phyloP scores from a whole-genome alignment of 73 alveolate species.

The Paramecium tetraurelia region DNA sequence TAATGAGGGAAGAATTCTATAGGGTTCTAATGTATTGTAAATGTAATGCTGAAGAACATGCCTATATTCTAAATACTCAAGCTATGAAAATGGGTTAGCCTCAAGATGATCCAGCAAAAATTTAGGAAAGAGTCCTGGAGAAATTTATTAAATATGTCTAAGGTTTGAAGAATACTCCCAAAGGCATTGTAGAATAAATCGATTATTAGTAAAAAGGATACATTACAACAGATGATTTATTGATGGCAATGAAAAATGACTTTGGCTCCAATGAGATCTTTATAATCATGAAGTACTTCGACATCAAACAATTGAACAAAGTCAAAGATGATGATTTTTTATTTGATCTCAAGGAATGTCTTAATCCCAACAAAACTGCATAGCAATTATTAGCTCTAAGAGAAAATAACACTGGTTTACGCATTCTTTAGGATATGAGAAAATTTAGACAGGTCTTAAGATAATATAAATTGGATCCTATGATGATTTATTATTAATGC shows the following conservation, averaged over 20 bases:
- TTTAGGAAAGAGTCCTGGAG: neutral
- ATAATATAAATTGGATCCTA: conserved; percentile 39
- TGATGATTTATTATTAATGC: neutral
- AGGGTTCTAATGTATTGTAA: conserved; percentile 25
- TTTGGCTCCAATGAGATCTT: conserved; percentile 33
- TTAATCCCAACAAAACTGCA: neutral
- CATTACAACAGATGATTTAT: conserved; percentile 23
- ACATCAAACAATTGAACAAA: neutral
- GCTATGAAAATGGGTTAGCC: conserved; percentile 25
- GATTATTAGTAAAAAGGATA: conserved; percentile 40
- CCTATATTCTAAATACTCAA: neutral
- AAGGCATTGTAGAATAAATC: neutral
- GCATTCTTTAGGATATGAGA: neutral
- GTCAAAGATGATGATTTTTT: neutral
- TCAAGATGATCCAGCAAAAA: neutral
- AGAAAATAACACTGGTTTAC: neutral
- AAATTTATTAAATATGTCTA: neutral
- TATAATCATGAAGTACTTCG: conserved; percentile 26
- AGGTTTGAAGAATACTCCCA: neutral
- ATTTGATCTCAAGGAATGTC: neutral
- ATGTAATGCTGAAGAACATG: conserved; percentile 1
- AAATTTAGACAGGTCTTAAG: neutral
- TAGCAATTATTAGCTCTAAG: neutral
- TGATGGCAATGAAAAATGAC: neutral
- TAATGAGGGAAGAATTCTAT: conserved; percentile 28